Percentiles rank a stretch among this genome's conserved stretches.
phyloP scores from a whole-genome alignment of 1,284 basidiomycete species.

The Peniophora sp. region DNA sequence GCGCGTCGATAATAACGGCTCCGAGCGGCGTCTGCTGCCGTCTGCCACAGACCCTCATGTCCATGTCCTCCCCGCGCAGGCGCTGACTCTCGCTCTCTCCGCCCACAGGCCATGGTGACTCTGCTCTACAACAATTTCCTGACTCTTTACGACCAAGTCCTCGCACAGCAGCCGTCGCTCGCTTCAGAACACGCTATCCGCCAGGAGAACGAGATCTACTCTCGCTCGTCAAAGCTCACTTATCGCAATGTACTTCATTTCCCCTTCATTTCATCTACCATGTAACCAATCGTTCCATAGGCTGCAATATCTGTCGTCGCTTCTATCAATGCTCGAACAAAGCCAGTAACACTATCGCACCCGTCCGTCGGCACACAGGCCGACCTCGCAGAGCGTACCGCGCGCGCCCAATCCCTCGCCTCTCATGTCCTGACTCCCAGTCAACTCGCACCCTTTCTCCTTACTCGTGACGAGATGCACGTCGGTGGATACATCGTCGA shows the following conservation, averaged over 20 bases:
- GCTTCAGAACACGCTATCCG: constrained; percentile 68
- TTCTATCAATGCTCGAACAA: constrained; percentile 60
- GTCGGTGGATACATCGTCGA: constrained; percentile 68
- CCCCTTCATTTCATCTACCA: constrained; percentile 3
- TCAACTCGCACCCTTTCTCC: constrained; percentile 49
- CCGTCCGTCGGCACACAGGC: constrained; percentile 77
- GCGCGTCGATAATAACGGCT: too few relatives aligned
- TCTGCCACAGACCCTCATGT: neutral
- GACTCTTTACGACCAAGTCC: constrained; percentile 51
- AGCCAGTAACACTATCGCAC: constrained; percentile 55
- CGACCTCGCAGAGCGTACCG: constrained; percentile 50
- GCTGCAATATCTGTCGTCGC: constrained; percentile 69
- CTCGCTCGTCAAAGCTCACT: constrained; percentile 61
- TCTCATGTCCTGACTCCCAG: constrained; percentile 48
- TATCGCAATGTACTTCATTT: constrained; percentile 64
- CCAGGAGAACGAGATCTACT: constrained; percentile 74
- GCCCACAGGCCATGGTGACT: constrained; percentile 58
- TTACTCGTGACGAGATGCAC: constrained; percentile 50
- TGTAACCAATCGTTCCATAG: constrained; percentile 24
- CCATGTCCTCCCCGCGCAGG: constrained; percentile 1
- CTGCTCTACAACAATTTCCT: constrained; percentile 61
- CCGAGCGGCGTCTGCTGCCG: too few relatives aligned
- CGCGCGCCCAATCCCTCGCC: constrained; percentile 22
- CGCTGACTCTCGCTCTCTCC: constrained; percentile 2
- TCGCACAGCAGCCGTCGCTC: constrained; percentile 43